These are phyloP conservation scores for Arctostaphylos glauca DNA, from an alignment of 148 eudicot genomes.

Conservation along the genomic window DNA sequence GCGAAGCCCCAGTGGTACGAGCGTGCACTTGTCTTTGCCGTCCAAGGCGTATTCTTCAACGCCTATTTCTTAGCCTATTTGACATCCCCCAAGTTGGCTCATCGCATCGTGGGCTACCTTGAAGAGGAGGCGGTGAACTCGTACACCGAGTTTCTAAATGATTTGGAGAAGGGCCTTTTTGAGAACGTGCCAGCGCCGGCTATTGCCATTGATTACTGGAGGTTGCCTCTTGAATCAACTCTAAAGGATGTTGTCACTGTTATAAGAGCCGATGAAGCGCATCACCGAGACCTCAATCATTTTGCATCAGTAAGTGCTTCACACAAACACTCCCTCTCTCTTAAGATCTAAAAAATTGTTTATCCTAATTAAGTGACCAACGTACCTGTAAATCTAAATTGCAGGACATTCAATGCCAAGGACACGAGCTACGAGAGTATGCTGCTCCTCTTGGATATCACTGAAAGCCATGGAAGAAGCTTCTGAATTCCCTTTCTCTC, in stretches of 20 bases:
- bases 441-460: slow-evolving; percentile 22
- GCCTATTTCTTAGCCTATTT: slow-evolving; percentile 21
- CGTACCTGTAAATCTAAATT: background rate
- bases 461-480: background rate
- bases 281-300: slow-evolving; percentile 26
- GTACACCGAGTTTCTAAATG: slow-evolving; percentile 17
- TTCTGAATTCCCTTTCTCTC: background rate
- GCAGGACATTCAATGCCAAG: slow-evolving; percentile 26
- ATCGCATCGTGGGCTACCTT: slow-evolving; percentile 18
- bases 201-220: slow-evolving; percentile 24
- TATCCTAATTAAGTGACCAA: too few species aligned
- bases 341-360: too few species aligned
- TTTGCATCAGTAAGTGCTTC: slow-evolving; percentile 21
- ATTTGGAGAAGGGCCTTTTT: slow-evolving; percentile 18
- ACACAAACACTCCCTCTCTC: too few species aligned
- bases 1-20: slow-evolving; percentile 26
- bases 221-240: slow-evolving; percentile 16
- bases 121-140: slow-evolving; percentile 26
- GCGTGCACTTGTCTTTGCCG: slow-evolving; percentile 12
- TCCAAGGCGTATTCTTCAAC: slow-evolving; percentile 22
- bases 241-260: slow-evolving; percentile 20
- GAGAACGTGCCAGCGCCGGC: slow-evolving; percentile 24
- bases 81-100: slow-evolving; percentile 20
- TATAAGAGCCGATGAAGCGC: slow-evolving; percentile 25
- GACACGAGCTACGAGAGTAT: slow-evolving; percentile 16